phyloP scores from a whole-genome alignment of 495 filamentous ascomycete species.

The Xylaria acuta region DNA sequence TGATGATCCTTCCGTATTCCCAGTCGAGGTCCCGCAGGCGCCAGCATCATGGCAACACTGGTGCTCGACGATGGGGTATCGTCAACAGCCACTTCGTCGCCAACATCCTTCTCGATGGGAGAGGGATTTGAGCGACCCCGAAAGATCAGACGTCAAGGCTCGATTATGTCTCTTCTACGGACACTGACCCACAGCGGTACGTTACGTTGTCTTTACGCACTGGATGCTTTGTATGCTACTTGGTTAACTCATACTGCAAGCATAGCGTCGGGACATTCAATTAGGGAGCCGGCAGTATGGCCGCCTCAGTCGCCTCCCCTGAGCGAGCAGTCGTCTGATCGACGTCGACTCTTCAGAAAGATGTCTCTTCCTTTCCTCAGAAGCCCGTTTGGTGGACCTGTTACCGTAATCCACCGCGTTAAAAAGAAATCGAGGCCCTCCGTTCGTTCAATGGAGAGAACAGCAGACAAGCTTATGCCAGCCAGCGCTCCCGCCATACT shows the following conservation, averaged over 20 bases:
- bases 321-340: constrained; percentile 27
- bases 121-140: constrained; percentile 40
- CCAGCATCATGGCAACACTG: constrained; percentile 29
- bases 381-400: constrained; percentile 45
- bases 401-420: constrained; percentile 54
- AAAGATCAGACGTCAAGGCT: constrained; percentile 49
- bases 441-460: constrained; percentile 34
- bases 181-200: constrained; percentile 54
- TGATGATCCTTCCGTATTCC: not conserved
- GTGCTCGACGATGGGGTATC: constrained; percentile 32
- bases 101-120: constrained; percentile 34
- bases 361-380: constrained; percentile 53
- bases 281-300: constrained; percentile 39
- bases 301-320: constrained; percentile 33
- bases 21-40: constrained; percentile 12
- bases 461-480: constrained; percentile 27
- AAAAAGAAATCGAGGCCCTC: constrained; percentile 45
- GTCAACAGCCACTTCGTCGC: constrained; percentile 34
- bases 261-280: constrained; percentile 31
- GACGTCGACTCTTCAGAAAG: constrained; percentile 43
- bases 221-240: not conserved
- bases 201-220: constrained; percentile 34
- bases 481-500: constrained; percentile 31
- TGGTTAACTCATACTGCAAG: not conserved
- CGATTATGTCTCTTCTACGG: constrained; percentile 51